A percentile compares a stretch with the other conserved stretches of the same genome.
Evolutionary conservation across 2,329 filamentous ascomycete genomes (phyloP).

Genomic region (Hypoxylon sp.): DNA sequence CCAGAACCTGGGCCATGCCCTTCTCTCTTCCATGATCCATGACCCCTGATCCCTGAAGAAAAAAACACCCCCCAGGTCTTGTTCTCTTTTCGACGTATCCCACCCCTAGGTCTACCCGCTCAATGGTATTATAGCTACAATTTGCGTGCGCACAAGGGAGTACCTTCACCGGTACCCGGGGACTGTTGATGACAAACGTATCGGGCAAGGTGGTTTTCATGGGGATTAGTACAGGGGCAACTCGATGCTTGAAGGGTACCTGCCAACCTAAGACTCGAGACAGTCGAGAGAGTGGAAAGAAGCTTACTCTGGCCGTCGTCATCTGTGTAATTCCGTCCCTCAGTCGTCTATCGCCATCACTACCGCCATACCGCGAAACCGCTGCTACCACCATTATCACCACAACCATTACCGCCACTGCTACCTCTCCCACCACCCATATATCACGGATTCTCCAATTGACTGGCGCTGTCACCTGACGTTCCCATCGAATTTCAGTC

Average conservation of each 20-base stretch:
- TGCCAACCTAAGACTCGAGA: constrained; percentile 5
- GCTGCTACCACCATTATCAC: constrained; percentile 17
- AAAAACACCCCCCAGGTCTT: constrained; percentile 14
- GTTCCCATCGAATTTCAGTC: constrained; percentile 44
- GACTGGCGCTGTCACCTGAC: constrained; percentile 31
- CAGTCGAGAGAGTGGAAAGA: constrained; percentile 15
- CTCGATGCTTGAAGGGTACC: constrained; percentile 17
- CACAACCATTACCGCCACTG: constrained; percentile 11
- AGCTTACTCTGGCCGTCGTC: constrained; percentile 25
- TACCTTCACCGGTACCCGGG: constrained; percentile 36
- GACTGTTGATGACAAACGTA: constrained; percentile 29
- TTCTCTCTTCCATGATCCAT: constrained; percentile 31
- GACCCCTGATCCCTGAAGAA: constrained; percentile 29
- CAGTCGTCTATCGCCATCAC: constrained; percentile 8
- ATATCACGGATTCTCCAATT: constrained; percentile 32
- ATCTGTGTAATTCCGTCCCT: constrained; percentile 10
- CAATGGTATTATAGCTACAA: constrained; percentile 23
- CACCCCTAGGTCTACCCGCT: constrained; percentile 9
- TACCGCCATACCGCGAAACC: constrained; percentile 9
- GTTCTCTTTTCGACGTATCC: constrained; percentile 28
- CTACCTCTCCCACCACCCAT: constrained; percentile 19
- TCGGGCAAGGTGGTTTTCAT: constrained; percentile 28
- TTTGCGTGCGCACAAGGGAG: constrained; percentile 18
- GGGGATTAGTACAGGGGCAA: constrained; percentile 23
- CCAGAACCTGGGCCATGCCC: constrained; percentile 31